Evolutionary conservation across 352 stramenopile genomes (phyloP), one percentile per base, ranked within the genome.

Genomic region (Phytophthora ohioensis): DNA sequence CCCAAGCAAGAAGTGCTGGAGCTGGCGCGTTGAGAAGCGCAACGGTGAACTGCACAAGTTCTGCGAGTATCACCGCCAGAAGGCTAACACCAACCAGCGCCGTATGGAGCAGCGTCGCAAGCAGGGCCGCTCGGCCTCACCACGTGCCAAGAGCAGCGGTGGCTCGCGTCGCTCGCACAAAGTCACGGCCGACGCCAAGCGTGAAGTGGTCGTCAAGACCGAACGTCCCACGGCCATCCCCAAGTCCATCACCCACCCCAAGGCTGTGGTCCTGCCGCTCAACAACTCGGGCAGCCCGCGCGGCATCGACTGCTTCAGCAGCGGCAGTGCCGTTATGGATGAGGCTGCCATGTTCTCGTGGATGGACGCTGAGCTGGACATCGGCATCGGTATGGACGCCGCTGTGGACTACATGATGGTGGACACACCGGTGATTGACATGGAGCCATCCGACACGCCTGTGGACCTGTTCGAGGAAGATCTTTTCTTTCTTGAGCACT

Each of bases 1-100:
- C 71, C 85, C 85, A 57, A 93, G 85, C 83, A 93, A 93, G 68
- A 92, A 92, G 76, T 94, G 87, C 81, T 91, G 79, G 77, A 92
- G 87, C 67, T 79, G 76, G 73, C 87, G 85, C 58, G 85, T 92
- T 2, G 80, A 90, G 67, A 94, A 94, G 72, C 82, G 85, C 72
- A 94, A 93, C 49, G 87, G 87, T 47, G 84, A 92, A 75, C 75
- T 93, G 62, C 87, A 94, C 80, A 93, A 92, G 73, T 91, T 94
- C 53, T 94, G 87, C 71, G 85, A 94, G 67, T 94, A 92, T 71
- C 87, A 94, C 67, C 87, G 87, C 35, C 82, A 93, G 60, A 93
- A 93, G 68, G 85, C 85, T 68, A 94, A 93, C 76, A 91, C 84
- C 39, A 92, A 93, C 76, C 87, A 94, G 75, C 87, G 86, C 35